Evolutionary conservation across 176 grass and related monocot genomes (phyloP).

Genomic region (Avena insularis): DNA sequence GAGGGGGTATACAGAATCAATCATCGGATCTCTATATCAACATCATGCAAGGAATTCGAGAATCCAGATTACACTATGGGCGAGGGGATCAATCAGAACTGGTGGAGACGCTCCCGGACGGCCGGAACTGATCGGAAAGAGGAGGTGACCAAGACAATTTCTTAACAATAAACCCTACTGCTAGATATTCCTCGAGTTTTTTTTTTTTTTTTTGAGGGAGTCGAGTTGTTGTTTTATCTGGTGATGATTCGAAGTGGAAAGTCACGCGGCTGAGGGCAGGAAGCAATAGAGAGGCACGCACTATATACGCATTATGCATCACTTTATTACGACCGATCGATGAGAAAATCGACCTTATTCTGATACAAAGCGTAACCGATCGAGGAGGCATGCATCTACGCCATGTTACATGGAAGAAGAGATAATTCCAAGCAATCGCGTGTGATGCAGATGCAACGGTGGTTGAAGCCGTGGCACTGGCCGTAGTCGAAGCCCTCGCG

Average conservation of each 20-base stretch:
- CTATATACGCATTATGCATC: no score
- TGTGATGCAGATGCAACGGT: constrained; percentile 15
- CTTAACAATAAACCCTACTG: background rate
- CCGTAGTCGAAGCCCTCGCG: background rate
- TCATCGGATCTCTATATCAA: background rate
- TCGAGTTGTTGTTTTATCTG: no score
- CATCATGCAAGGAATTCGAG: background rate
- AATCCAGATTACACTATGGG: background rate
- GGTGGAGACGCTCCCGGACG: background rate
- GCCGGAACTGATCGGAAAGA: background rate
- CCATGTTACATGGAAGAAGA: background rate
- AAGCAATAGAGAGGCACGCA: no score
- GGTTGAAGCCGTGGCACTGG: background rate
- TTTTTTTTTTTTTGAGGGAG: no score
- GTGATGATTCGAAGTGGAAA: no score
- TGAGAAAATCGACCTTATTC: background rate
- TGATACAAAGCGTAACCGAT: background rate
- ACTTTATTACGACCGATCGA: background rate
- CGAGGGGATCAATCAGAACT: background rate
- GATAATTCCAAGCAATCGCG: background rate
- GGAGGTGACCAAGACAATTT: background rate
- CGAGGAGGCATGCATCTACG: background rate
- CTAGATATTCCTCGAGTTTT: background rate
- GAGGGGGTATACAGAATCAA: background rate
- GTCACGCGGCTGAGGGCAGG: no score